phyloP scores from a whole-genome alignment of 768 basidiomycete genomes.

The Leucogyrophana mollusca region DNA sequence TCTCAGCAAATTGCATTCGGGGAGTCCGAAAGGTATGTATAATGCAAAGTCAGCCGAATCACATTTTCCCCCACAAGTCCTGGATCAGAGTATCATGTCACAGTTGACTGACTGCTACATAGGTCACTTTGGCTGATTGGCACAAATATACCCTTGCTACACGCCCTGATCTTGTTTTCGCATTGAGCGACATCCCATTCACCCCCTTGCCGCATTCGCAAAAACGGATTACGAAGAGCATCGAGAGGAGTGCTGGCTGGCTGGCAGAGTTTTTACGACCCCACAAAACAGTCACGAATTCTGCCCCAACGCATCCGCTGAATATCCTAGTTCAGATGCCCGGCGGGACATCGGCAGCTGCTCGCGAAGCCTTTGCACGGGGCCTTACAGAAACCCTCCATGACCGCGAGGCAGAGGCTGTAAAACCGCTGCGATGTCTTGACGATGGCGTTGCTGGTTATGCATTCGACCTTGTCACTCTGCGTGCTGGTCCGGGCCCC shows the following conservation, averaged over 20 bases:
- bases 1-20: constrained; percentile 58
- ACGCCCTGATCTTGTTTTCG: constrained; percentile 68
- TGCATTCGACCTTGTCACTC: constrained; percentile 61
- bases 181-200: constrained; percentile 69
- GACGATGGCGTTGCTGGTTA: constrained; percentile 75
- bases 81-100: too few species aligned
- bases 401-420: constrained; percentile 50
- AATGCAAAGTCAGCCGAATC: too few species aligned
- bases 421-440: constrained; percentile 52
- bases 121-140: constrained; percentile 63
- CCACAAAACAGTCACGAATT: constrained; percentile 3
- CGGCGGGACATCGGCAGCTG: constrained; percentile 53
- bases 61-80: too few species aligned
- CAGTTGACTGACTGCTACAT: not conserved
- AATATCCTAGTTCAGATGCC: constrained; percentile 70
- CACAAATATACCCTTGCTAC: constrained; percentile 47
- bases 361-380: constrained; percentile 64
- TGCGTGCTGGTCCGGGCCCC: constrained; percentile 23
- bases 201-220: constrained; percentile 69
- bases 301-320: constrained; percentile 18
- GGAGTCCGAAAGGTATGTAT: constrained; percentile 67
- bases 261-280: constrained; percentile 50
- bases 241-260: constrained; percentile 71
- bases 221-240: constrained; percentile 72
- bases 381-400: constrained; percentile 55